Percentiles rank a stretch among this genome's conserved stretches.
phyloP scores from a whole-genome alignment of 2,329 filamentous ascomycete species.

The Sporothrix humicola region DNA sequence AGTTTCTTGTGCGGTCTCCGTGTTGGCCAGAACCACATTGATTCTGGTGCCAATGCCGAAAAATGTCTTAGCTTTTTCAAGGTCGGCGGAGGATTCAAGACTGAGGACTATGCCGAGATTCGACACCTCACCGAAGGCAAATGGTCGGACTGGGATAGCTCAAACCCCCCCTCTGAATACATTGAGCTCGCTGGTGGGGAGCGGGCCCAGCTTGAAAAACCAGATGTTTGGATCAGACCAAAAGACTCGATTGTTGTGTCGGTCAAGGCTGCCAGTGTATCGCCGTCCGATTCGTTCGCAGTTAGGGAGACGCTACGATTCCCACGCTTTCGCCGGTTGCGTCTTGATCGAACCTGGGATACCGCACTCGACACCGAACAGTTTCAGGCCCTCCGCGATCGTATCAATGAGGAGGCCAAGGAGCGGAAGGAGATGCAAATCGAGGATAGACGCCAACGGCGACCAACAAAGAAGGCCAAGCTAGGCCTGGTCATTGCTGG shows the following conservation, averaged over 20 bases:
- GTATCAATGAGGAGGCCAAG: conserved; percentile 71
- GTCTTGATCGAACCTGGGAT: conserved; percentile 84
- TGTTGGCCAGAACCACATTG: conserved; percentile 70
- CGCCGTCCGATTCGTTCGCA: conserved; percentile 76
- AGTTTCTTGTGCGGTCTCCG: conserved; percentile 90
- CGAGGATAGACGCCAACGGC: conserved; percentile 66
- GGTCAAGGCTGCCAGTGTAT: conserved; percentile 84
- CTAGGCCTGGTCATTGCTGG: conserved; percentile 75
- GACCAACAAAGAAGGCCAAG: conserved; percentile 66
- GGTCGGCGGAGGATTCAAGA: conserved; percentile 90
- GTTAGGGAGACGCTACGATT: conserved; percentile 82
- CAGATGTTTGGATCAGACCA: conserved; percentile 92
- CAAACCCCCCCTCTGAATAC: conserved; percentile 75
- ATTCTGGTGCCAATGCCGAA: conserved; percentile 65
- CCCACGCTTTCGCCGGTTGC: conserved; percentile 81
- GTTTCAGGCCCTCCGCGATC: conserved; percentile 72
- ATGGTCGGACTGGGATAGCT: conserved; percentile 84
- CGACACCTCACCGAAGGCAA: conserved; percentile 86
- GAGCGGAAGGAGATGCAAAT: conserved; percentile 78
- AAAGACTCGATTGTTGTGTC: conserved; percentile 85
- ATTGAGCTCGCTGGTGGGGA: conserved; percentile 83
- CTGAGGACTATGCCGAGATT: conserved; percentile 82
- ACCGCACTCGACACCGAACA: conserved; percentile 77
- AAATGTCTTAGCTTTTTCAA: conserved; percentile 96
- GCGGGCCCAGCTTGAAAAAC: conserved; percentile 71